Percentiles rank a stretch among this genome's conserved stretches.
These are phyloP conservation scores for Polytolypa hystricis DNA, from an alignment of 2,329 filamentous ascomycete species.

Conservation along the genomic window DNA sequence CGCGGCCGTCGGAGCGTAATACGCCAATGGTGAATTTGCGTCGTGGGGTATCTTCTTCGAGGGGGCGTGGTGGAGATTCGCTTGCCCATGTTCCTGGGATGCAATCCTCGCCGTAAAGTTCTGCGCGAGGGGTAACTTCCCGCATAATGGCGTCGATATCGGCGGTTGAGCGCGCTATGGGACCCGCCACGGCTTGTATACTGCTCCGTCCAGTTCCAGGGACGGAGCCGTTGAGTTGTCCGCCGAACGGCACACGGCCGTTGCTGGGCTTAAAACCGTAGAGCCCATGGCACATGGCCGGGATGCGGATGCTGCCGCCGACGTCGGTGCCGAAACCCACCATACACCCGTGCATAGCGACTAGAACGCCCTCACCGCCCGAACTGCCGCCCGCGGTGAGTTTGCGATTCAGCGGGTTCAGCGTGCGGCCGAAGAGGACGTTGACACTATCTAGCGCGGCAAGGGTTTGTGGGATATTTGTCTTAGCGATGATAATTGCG, in stretches of 20 bases:
- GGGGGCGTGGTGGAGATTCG: slow-evolving; percentile 12
- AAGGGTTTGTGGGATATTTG: slow-evolving; percentile 53
- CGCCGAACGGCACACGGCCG: slow-evolving; percentile 41
- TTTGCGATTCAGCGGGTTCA: slow-evolving; percentile 52
- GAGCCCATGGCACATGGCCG: slow-evolving; percentile 41
- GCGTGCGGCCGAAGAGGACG: slow-evolving; percentile 49
- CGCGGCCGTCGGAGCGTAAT: slow-evolving; percentile 30
- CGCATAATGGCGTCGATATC: slow-evolving; percentile 39
- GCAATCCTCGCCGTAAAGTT: slow-evolving; percentile 41
- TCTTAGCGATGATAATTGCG: slow-evolving; percentile 59
- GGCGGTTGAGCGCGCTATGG: slow-evolving; percentile 28
- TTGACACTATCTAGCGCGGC: slow-evolving; percentile 48
- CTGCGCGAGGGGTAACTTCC: slow-evolving; percentile 41
- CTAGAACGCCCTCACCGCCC: slow-evolving; percentile 52
- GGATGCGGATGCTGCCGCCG: slow-evolving; percentile 35
- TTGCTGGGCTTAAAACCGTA: slow-evolving; percentile 42
- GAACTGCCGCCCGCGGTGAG: slow-evolving; percentile 54
- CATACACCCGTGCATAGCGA: slow-evolving; percentile 48
- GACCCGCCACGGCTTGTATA: slow-evolving; percentile 38
- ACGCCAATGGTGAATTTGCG: slow-evolving; percentile 31
- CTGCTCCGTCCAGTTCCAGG: slow-evolving; percentile 40
- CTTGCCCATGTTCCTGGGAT: slow-evolving; percentile 32
- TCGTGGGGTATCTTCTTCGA: slow-evolving; percentile 11
- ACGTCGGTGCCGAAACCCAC: slow-evolving; percentile 55
- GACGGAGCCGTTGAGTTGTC: slow-evolving; percentile 38